A percentile compares a stretch with the other conserved stretches of the same genome.
Conservation (phyloP, 163 green algal genomes). For the Chlorella variabilis region DNA sequence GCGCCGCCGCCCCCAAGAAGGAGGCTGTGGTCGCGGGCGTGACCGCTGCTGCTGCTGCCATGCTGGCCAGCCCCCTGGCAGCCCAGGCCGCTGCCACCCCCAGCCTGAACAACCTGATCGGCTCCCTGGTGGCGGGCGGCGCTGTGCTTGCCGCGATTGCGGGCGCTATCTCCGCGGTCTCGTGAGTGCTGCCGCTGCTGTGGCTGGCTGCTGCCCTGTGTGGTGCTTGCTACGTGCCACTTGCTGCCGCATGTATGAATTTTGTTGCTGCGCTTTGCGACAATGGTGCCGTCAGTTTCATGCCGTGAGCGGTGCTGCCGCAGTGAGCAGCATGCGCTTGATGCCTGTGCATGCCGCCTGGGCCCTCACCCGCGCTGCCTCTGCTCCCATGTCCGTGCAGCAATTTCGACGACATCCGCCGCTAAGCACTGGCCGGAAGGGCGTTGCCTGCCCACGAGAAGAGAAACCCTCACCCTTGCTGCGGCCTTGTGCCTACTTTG, state of each 20-base stretch:
- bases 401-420: slow-evolving; percentile 84
- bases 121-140: slow-evolving; percentile 87
- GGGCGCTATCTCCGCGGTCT: slow-evolving; percentile 80
- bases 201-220: background rate
- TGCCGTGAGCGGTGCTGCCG: no score
- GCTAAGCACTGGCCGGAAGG: slow-evolving; percentile 26
- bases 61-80: slow-evolving; percentile 69
- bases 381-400: background rate
- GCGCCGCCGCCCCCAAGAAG: slow-evolving; percentile 30
- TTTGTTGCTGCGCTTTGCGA: background rate
- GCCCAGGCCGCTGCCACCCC: slow-evolving; percentile 77
- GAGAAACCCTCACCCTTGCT: slow-evolving; percentile 23
- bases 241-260: no score
- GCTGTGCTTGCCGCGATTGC: slow-evolving; percentile 85
- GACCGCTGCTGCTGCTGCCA: slow-evolving; percentile 58
- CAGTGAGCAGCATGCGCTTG: no score
- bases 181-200: slow-evolving; percentile 13
- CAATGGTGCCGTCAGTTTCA: no score
- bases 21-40: slow-evolving; percentile 63
- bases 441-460: slow-evolving; percentile 26
- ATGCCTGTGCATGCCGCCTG: background rate
- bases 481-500: background rate
- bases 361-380: background rate
- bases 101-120: slow-evolving; percentile 92
- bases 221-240: slow-evolving; percentile 25